Evolutionary conservation across 1,139 yeast genomes (phyloP).

Genomic region (Saccharomyces hybrid): DNA sequence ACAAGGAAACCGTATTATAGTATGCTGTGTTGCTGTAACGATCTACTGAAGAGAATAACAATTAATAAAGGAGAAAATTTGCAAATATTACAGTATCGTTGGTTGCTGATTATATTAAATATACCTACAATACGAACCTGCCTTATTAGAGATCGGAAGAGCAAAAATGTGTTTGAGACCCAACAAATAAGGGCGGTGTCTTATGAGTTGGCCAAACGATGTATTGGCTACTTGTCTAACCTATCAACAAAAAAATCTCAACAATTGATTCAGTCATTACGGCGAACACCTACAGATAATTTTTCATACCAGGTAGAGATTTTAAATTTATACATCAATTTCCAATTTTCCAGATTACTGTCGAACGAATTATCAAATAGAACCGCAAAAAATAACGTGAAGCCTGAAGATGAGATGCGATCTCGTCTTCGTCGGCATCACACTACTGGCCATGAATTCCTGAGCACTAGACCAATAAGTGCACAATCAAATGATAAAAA

Average conservation of each 20-base stretch:
- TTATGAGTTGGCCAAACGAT: conserved; percentile 58
- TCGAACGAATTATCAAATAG: conserved; percentile 15
- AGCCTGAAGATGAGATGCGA: background rate
- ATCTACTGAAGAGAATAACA: conserved; percentile 37
- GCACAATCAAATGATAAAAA: conserved; percentile 1
- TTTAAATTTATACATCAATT: conserved; percentile 56
- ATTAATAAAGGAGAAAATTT: conserved; percentile 30
- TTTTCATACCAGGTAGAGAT: conserved; percentile 47
- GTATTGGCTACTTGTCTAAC: conserved; percentile 58
- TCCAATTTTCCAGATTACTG: conserved; percentile 41
- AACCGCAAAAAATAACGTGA: background rate
- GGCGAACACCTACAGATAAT: conserved; percentile 36
- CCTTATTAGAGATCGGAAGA: conserved; percentile 30
- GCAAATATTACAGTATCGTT: conserved; percentile 30
- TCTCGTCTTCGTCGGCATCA: background rate
- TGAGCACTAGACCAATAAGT: conserved; percentile 22
- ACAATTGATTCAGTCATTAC: conserved; percentile 53
- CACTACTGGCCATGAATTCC: background rate
- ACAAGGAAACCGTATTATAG: conserved; percentile 51
- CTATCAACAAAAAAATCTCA: conserved; percentile 34
- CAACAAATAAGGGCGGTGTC: conserved; percentile 49
- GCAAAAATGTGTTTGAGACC: conserved; percentile 31
- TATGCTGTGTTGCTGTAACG: conserved; percentile 45
- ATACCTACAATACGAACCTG: conserved; percentile 50
- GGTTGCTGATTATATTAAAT: conserved; percentile 57